These are phyloP conservation scores for Sarocladiaceae sp. DNA, from an alignment of 2,329 filamentous ascomycete genomes.

Conservation along the genomic window DNA sequence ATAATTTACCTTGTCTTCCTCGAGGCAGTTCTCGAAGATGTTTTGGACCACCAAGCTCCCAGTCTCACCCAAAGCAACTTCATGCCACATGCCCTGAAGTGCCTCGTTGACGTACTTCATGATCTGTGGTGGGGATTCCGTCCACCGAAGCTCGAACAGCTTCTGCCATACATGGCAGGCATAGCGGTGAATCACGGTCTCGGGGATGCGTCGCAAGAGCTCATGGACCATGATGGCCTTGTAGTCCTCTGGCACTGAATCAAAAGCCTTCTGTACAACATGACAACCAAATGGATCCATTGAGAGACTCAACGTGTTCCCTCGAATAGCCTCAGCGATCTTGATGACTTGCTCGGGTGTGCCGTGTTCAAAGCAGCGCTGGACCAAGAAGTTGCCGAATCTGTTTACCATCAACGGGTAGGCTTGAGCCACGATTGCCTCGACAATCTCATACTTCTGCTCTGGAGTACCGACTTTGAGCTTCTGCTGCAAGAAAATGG, in stretches of 20 bases:
- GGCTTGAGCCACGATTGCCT: constrained; percentile 89
- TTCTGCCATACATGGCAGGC: constrained; percentile 99
- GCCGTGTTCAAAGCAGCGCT: constrained; percentile 97
- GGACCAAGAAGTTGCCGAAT: constrained; percentile 96
- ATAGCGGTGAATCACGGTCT: constrained; percentile 97
- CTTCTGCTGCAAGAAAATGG: constrained; percentile 98
- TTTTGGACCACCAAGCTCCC: constrained; percentile 98
- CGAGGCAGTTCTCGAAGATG: constrained; percentile 98
- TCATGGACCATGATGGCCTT: constrained; percentile 99
- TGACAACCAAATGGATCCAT: constrained; percentile 99
- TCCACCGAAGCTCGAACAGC: constrained; percentile 96
- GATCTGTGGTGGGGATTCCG: constrained; percentile 88
- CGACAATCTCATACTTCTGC: constrained; percentile 95
- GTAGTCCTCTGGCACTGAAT: constrained; percentile 94
- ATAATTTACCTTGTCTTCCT: constrained; percentile 99
- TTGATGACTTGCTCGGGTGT: constrained; percentile 90
- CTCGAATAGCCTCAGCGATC: constrained; percentile 89
- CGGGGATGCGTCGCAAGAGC: constrained; percentile 85
- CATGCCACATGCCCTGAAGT: constrained; percentile 94
- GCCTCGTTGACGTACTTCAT: constrained; percentile 98
- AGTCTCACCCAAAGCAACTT: constrained; percentile 93
- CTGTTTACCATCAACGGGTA: constrained; percentile 97
- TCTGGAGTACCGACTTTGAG: constrained; percentile 92
- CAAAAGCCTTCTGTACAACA: constrained; percentile 97
- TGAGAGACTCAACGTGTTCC: constrained; percentile 86